These are phyloP conservation scores for Aspergillus unguis DNA, from an alignment of 2,329 filamentous ascomycete genomes.

Conservation along the genomic window DNA sequence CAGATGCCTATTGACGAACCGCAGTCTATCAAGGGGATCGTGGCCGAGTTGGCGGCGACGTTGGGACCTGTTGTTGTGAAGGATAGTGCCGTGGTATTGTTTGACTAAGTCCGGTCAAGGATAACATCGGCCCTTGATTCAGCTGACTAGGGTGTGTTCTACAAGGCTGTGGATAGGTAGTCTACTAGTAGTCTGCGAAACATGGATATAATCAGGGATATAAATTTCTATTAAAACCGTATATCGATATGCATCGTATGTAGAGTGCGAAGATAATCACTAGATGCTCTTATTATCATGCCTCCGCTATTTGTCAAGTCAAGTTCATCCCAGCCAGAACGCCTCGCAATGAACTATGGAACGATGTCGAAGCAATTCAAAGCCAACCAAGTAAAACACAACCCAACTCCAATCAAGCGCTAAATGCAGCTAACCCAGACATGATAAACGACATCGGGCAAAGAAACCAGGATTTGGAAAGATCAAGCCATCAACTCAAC, in stretches of 20 bases:
- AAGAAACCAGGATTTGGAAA: neutral
- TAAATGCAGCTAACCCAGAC: constrained; percentile 7
- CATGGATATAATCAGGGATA: neutral
- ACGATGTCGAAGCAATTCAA: neutral
- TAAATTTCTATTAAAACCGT: neutral
- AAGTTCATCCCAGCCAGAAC: neutral
- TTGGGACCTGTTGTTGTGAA: constrained; percentile 44
- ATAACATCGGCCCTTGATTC: no score
- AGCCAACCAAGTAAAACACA: neutral
- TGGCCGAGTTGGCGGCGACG: constrained; percentile 46
- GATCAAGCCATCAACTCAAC: constrained; percentile 53
- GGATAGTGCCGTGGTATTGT: constrained; percentile 40
- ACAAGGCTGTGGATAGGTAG: no score
- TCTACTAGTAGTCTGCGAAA: no score
- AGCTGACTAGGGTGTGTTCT: no score
- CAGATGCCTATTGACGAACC: constrained; percentile 40
- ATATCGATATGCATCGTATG: constrained; percentile 1
- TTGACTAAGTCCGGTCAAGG: constrained; percentile 25
- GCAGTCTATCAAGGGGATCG: constrained; percentile 46
- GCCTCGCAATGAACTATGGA: constrained; percentile 8
- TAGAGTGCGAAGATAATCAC: neutral
- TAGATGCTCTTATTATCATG: neutral
- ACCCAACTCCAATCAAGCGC: constrained; percentile 1
- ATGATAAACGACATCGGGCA: neutral
- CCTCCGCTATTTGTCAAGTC: neutral